These are phyloP conservation scores for Magnaporthiopsis poae DNA, from an alignment of 2,329 filamentous ascomycete species.

Conservation along the genomic window DNA sequence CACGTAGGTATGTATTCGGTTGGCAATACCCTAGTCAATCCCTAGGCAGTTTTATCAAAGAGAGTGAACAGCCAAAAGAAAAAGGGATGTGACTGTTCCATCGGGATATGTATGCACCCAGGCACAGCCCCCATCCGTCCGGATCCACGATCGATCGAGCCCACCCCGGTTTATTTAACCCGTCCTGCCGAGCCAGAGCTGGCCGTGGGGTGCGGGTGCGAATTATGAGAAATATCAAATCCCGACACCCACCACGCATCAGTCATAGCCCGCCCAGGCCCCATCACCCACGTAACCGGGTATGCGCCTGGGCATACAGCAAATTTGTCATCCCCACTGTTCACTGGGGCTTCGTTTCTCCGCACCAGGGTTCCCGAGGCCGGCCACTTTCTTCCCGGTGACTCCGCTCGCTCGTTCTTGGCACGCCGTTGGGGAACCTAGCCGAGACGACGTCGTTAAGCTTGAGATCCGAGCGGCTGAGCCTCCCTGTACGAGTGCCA, in stretches of 20 bases:
- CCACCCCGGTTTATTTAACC: too few species aligned
- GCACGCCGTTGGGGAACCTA: not conserved
- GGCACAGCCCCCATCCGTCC: not conserved
- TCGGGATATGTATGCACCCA: not conserved
- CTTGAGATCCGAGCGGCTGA: too few species aligned
- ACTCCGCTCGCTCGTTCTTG: not conserved
- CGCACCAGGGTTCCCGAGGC: not conserved
- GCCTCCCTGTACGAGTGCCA: too few species aligned
- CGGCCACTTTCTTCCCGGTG: not conserved
- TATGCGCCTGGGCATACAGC: not conserved
- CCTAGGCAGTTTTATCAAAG: not conserved
- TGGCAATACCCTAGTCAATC: not conserved
- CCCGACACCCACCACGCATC: not conserved
- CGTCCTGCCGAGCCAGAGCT: not conserved
- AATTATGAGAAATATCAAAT: not conserved
- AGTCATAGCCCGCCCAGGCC: not conserved
- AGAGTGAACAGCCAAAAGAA: not conserved
- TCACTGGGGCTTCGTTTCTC: not conserved
- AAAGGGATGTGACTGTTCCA: not conserved
- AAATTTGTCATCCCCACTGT: constrained; percentile 5
- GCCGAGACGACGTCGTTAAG: not conserved
- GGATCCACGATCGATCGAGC: not conserved
- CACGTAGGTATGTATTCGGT: not conserved
- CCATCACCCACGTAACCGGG: not conserved
- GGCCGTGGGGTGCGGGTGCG: not conserved